Evolutionary conservation across 257 asterid genomes (phyloP).

Genomic region (Rauvolfia tetraphylla): DNA sequence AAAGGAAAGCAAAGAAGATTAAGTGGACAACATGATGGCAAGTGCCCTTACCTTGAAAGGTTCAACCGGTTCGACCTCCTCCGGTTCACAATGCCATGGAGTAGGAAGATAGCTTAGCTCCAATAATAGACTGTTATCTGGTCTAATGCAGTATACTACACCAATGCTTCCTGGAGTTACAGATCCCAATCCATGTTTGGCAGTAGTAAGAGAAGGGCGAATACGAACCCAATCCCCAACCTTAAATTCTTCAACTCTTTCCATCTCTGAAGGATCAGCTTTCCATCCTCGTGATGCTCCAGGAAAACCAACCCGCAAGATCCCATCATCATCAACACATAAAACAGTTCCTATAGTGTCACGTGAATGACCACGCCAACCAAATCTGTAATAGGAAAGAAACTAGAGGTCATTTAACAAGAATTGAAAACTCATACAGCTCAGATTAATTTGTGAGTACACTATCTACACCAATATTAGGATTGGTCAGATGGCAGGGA

Average conservation of each 20-base stretch:
- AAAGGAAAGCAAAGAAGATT: slow-evolving; percentile 5
- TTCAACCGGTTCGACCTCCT: slow-evolving; percentile 94
- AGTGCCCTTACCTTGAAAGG: slow-evolving; percentile 77
- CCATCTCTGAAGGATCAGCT: slow-evolving; percentile 99
- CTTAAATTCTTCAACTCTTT: slow-evolving; percentile 96
- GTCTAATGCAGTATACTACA: slow-evolving; percentile 79
- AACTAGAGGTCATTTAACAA: neutral
- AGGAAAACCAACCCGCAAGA: slow-evolving; percentile 96
- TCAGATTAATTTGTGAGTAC: neutral
- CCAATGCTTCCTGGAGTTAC: slow-evolving; percentile 98
- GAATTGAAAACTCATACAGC: neutral
- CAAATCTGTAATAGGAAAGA: slow-evolving; percentile 59
- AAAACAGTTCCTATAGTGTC: slow-evolving; percentile 93
- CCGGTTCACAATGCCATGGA: slow-evolving; percentile 99
- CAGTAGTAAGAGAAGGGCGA: slow-evolving; percentile 88
- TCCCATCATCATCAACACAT: slow-evolving; percentile 98
- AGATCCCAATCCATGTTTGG: slow-evolving; percentile 94
- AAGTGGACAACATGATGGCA: slow-evolving; percentile 1
- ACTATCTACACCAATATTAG: neutral
- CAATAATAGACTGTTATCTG: slow-evolving; percentile 79
- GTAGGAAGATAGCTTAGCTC: slow-evolving; percentile 93
- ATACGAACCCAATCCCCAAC: slow-evolving; percentile 99
- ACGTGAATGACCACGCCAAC: slow-evolving; percentile 96
- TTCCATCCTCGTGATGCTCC: slow-evolving; percentile 99
- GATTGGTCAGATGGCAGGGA: neutral